Conservation (phyloP, 306 rosid species). For the Prinsepia uniflora region DNA sequence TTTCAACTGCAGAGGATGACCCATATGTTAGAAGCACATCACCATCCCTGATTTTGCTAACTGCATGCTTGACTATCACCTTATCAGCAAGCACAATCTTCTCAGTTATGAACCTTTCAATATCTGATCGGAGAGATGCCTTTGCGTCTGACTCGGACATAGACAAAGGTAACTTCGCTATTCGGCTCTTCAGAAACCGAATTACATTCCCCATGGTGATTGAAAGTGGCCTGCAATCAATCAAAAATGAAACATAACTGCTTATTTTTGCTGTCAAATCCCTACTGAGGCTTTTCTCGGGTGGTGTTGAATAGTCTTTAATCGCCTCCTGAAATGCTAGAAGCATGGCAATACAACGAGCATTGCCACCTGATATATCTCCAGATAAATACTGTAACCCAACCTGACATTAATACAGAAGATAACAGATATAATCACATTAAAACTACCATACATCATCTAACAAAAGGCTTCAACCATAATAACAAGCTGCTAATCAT, state of each 20-base stretch:
- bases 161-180: constrained; percentile 55
- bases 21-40: constrained; percentile 88
- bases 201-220: constrained; percentile 88
- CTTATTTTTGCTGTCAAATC: constrained; percentile 76
- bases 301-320: constrained; percentile 67
- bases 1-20: constrained; percentile 67
- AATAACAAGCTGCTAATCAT: neutral
- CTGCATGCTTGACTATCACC: constrained; percentile 79
- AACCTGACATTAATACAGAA: constrained; percentile 46
- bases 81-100: constrained; percentile 76
- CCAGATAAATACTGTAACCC: constrained; percentile 71
- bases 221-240: constrained; percentile 83
- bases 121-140: constrained; percentile 60
- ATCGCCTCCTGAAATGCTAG: constrained; percentile 78
- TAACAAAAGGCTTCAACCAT: constrained; percentile 2
- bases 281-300: constrained; percentile 54
- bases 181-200: constrained; percentile 60
- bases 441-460: neutral
- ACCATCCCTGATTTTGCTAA: constrained; percentile 74
- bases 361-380: constrained; percentile 74
- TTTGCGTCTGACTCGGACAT: constrained; percentile 69
- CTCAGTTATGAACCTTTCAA: constrained; percentile 62
- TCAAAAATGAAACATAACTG: constrained; percentile 69
- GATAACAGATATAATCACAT: constrained; percentile 4
- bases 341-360: constrained; percentile 86